These are phyloP conservation scores for Jacaranda copaia DNA, from an alignment of 257 asterid species.

Conservation along the genomic window DNA sequence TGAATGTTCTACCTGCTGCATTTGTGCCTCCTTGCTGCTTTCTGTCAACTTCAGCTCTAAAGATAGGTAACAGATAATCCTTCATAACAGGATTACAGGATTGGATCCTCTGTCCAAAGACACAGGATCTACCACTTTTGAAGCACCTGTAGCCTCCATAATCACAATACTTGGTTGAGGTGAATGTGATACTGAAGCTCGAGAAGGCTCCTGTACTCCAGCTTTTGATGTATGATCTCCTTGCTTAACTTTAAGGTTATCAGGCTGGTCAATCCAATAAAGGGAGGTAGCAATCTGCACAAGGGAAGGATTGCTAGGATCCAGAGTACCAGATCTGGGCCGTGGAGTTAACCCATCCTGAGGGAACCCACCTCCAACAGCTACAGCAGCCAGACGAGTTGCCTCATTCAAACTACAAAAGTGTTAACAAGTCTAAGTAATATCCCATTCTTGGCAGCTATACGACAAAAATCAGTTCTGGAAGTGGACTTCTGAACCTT, in stretches of 20 bases:
- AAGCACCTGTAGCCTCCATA: conserved; percentile 11
- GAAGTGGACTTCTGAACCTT: conserved; percentile 72
- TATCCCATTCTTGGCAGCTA: conserved; percentile 75
- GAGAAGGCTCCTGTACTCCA: conserved; percentile 59
- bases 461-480: conserved; percentile 69
- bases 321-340: conserved; percentile 62
- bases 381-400: conserved; percentile 58
- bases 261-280: conserved; percentile 58
- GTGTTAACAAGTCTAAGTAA: conserved; percentile 71
- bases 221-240: conserved; percentile 55
- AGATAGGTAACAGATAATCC: conserved; percentile 27
- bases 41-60: conserved; percentile 49
- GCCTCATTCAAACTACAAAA: conserved; percentile 76
- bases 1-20: conserved; percentile 49
- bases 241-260: conserved; percentile 52
- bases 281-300: conserved; percentile 49
- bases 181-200: conserved; percentile 58
- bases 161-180: conserved; percentile 34
- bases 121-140: background rate
- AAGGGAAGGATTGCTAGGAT: conserved; percentile 51
- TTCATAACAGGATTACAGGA: conserved; percentile 31
- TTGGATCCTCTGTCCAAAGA: conserved; percentile 41
- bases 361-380: conserved; percentile 60
- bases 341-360: conserved; percentile 54
- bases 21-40: conserved; percentile 55